Evolutionary conservation across 805 yeast species (phyloP), one percentile per base, ranked within the genome.

Genomic region (Zygosaccharomyces siamensis): DNA sequence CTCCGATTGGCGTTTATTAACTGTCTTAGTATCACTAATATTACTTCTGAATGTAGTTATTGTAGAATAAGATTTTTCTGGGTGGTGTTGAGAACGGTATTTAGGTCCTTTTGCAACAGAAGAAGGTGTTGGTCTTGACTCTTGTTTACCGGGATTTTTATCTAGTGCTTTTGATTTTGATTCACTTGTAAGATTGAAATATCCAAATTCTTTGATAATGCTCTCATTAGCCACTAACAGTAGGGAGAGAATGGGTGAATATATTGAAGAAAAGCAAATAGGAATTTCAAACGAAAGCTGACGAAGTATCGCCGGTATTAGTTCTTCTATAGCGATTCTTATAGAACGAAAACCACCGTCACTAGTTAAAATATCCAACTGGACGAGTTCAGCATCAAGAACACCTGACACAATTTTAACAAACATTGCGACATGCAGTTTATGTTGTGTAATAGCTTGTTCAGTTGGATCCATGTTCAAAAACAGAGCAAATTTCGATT

Each of bases 401-500:
- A 70, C 73, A 21, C 70, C 71, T 2, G 37, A 20, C 7, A 66
- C 52, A 39, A 75, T 71, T 28, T 68, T 67, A 0, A 80, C 77
- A 36, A 75, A 72, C n/a, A 83, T 59, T 0, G 79, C 79, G 3
- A 77, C 71, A 48, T 69, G 72, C 16, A 81, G 61, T 12, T 68
- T 60, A 35, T 73, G 57, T 14, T 63, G 56, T 4, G 61, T 59
- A 46, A 84, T 56, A 32, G 72, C 38, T 2, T 65, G 47, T 35
- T 59, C 31, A 53, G 73, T 70, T 6, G 77, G 70, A 3, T 73
- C 64, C 54, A 76, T 71, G 59, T 88, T 89, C 53, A 90, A 71
- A 52, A 86, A 79, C 14, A 90, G 61, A 0, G 82, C 80, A 51
- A 86, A 73, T 2, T 83, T 82, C 0, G 92, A 79, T 55, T 79